Base-by-base conservation (phyloP, 2,329 filamentous ascomycete genomes). In the Drechslerella dactyloides region DNA sequence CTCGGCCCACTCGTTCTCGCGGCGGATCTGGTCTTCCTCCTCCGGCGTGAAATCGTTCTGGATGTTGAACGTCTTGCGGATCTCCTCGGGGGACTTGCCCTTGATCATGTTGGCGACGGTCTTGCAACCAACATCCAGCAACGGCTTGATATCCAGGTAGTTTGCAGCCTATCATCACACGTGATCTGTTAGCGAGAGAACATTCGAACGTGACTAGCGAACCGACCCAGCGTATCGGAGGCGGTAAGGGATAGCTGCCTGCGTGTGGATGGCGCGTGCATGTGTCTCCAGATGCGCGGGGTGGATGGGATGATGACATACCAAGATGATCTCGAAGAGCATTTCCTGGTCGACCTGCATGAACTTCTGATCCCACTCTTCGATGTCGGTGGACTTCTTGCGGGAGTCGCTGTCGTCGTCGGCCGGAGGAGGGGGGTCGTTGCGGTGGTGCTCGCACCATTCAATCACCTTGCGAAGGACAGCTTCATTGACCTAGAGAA, bases 41-140 rank as follows among this genome's bases (percentile, higher is more conserved):
- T 99, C 94, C 1, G 93, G 91, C 0, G 94, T 97, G 83, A 99
- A 99, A 81, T 99, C 94, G 78, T 99, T 99, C 78, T 96, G 94
- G 78, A 99, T 99, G 83, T 99, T 99, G 84, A 99, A 99, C 0
- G 94, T 99, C 85, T 97, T 99, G 57, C 94, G 90, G 78, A 99
- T 99, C 84, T 99, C 94, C 80, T 99, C 94, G 1, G 94, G 94
- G 0, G 92, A 96, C 85, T 99, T 99, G 83, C 94, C 94, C 90
- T 99, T 99, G 85, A 99, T 99, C 94, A 99, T 99, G 83, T 99
- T 99, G 74, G 94, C 94, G 15, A 99, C 94, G 0, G 94, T 99
- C 87, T 99, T 99, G 87, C 94, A 99, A 74, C 94, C 94, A 70
- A 97, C 93, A 75, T 99, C 94, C 27, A 99, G 89, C 0, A 99